Percentiles rank a stretch among this genome's conserved stretches.
Conservation (phyloP, 192 early-diverging fungal genomes). For the Backusella sp. region DNA sequence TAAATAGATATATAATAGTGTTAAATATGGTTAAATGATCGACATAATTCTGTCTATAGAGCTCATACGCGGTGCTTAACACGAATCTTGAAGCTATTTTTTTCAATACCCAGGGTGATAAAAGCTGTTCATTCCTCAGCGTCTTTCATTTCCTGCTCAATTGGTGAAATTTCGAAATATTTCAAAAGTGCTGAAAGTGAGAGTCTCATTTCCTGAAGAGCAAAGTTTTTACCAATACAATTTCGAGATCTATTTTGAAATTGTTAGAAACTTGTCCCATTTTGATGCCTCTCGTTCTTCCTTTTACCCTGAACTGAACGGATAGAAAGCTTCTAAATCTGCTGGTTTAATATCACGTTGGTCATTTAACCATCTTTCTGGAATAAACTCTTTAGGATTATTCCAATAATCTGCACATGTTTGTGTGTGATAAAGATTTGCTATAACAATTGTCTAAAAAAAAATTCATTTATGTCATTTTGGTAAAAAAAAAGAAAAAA, state of each 20-base stretch:
- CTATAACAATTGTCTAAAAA: constrained; percentile 6
- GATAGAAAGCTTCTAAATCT: constrained; percentile 41
- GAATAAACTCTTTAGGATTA: constrained; percentile 43
- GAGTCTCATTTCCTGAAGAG: constrained; percentile 47
- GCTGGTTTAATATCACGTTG: constrained; percentile 20
- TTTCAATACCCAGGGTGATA: not conserved
- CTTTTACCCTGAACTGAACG: constrained; percentile 44
- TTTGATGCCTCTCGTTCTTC: constrained; percentile 12
- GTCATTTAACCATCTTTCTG: constrained; percentile 51
- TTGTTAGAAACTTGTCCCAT: not conserved
- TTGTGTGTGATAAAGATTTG: constrained; percentile 10
- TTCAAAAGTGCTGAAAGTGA: constrained; percentile 39
- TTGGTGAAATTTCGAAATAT: constrained; percentile 41
- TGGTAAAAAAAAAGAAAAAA: not conserved
- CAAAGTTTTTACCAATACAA: constrained; percentile 51
- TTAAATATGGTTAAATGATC: no score
- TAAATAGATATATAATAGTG: no score
- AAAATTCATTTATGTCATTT: no score
- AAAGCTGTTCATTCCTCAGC: constrained; percentile 10
- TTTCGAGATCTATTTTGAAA: constrained; percentile 35
- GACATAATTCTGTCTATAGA: no score
- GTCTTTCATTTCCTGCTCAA: constrained; percentile 21
- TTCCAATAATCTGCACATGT: constrained; percentile 39
- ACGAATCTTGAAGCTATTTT: not conserved
- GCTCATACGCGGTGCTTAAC: not conserved